A percentile compares a stretch with the other conserved stretches of the same genome.
phyloP scores from a whole-genome alignment of 176 grass and related monocot genomes.

The Rhynchospora breviuscula region DNA sequence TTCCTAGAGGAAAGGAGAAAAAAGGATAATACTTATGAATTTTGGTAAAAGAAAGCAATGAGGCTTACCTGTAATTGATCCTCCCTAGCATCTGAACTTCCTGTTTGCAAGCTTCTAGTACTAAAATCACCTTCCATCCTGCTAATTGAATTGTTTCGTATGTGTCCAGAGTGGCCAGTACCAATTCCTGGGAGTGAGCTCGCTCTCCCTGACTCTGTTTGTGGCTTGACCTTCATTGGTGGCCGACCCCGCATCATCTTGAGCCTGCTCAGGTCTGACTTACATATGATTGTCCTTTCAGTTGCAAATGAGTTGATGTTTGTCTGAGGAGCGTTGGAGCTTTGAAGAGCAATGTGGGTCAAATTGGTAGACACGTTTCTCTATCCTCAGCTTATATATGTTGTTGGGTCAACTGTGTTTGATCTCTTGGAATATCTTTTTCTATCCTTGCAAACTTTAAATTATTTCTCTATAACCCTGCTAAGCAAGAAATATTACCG shows the following conservation, averaged over 20 bases:
- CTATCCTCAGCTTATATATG: background rate
- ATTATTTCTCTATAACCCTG: background rate
- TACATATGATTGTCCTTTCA: background rate
- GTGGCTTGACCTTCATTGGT: background rate
- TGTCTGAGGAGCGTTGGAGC: background rate
- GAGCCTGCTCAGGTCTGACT: background rate
- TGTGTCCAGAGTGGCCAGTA: background rate
- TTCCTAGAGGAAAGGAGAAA: background rate
- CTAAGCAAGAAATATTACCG: background rate
- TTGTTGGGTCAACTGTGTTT: conserved; percentile 5
- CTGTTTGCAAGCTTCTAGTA: background rate
- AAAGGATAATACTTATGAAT: background rate
- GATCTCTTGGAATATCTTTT: background rate
- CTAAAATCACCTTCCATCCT: conserved; percentile 2
- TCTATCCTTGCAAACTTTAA: background rate
- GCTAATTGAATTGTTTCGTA: background rate
- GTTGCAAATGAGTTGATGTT: background rate
- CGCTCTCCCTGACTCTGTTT: background rate
- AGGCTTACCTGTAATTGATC: conserved; percentile 11
- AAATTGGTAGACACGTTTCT: conserved; percentile 11
- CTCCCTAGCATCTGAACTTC: background rate
- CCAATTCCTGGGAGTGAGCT: background rate
- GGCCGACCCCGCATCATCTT: conserved; percentile 9
- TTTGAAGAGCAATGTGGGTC: conserved; percentile 11
- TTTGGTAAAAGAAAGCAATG: background rate